Evolutionary conservation across 768 basidiomycete genomes (phyloP).

Genomic region (Mycena metata): DNA sequence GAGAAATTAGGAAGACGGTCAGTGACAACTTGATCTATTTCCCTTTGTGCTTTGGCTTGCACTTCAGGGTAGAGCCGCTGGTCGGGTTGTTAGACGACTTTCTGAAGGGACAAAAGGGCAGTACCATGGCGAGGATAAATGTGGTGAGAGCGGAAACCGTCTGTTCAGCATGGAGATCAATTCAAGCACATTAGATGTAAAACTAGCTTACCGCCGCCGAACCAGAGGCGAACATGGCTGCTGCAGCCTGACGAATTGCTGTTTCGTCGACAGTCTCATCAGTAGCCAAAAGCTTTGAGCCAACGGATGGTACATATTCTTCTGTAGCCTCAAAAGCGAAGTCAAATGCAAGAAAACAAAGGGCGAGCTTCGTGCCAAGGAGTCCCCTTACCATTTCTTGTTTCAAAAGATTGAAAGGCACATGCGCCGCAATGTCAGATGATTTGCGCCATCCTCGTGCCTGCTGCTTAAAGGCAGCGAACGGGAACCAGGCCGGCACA

Average conservation of each 20-base stretch:
- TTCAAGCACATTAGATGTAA: not conserved
- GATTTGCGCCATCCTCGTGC: slow-evolving; percentile 29
- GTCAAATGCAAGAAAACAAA: not conserved
- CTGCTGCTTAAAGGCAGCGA: slow-evolving; percentile 20
- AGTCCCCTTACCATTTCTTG: slow-evolving; percentile 4
- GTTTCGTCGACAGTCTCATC: slow-evolving; percentile 20
- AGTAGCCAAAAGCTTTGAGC: slow-evolving; percentile 16
- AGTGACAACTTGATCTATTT: slow-evolving; percentile 41
- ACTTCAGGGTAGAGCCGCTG: slow-evolving; percentile 42
- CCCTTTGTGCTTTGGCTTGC: slow-evolving; percentile 41
- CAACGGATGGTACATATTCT: slow-evolving; percentile 28
- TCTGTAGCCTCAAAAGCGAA: slow-evolving; percentile 11
- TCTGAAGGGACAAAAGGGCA: not conserved
- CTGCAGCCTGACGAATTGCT: slow-evolving; percentile 23
- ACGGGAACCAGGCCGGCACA: slow-evolving; percentile 32
- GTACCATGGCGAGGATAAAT: slow-evolving; percentile 32
- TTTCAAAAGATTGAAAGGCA: slow-evolving; percentile 29
- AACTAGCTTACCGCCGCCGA: slow-evolving; percentile 27
- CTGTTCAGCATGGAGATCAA: slow-evolving; percentile 14
- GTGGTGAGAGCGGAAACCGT: slow-evolving; percentile 26
- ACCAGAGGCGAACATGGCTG: slow-evolving; percentile 32
- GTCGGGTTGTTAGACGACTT: not conserved
- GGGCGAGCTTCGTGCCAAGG: not conserved
- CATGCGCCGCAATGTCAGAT: slow-evolving; percentile 29
- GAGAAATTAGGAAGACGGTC: slow-evolving; percentile 33